These are phyloP conservation scores for Gentiana macrophylla DNA, from an alignment of 257 asterid species.

Conservation along the genomic window DNA sequence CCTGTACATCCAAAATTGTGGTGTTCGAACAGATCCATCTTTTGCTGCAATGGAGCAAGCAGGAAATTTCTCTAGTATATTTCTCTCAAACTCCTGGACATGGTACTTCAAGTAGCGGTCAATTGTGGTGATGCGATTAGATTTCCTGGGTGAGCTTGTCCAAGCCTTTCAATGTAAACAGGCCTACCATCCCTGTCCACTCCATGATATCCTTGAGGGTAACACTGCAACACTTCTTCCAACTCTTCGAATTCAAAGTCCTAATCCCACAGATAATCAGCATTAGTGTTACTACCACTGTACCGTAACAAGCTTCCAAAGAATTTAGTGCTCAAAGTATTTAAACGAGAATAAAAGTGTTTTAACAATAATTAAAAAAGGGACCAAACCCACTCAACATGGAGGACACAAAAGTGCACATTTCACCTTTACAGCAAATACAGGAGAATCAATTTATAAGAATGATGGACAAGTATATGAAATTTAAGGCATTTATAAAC, in stretches of 20 bases:
- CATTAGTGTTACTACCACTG: neutral
- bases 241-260: slow-evolving; percentile 77
- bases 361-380: too few species aligned
- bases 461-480: too few species aligned
- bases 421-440: too few species aligned
- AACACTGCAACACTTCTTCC: slow-evolving; percentile 79
- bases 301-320: too few species aligned
- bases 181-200: slow-evolving; percentile 97
- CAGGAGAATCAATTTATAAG: too few species aligned
- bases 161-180: slow-evolving; percentile 89
- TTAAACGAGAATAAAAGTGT: too few species aligned
- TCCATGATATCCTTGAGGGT: slow-evolving; percentile 99
- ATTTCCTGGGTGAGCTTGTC: slow-evolving; percentile 79
- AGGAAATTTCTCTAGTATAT: slow-evolving; percentile 77
- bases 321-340: too few species aligned
- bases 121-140: slow-evolving; percentile 60
- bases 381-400: too few species aligned
- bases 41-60: slow-evolving; percentile 92
- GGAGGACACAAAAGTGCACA: too few species aligned
- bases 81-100: slow-evolving; percentile 89
- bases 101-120: slow-evolving; percentile 82
- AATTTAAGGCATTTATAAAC: too few species aligned
- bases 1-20: slow-evolving; percentile 89
- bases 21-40: slow-evolving; percentile 71
- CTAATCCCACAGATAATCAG: slow-evolving; percentile 20